Evolutionary conservation across 352 stramenopile species (phyloP), one percentile per base, ranked within the genome.

Genomic region (Globisporangium barbulae): DNA sequence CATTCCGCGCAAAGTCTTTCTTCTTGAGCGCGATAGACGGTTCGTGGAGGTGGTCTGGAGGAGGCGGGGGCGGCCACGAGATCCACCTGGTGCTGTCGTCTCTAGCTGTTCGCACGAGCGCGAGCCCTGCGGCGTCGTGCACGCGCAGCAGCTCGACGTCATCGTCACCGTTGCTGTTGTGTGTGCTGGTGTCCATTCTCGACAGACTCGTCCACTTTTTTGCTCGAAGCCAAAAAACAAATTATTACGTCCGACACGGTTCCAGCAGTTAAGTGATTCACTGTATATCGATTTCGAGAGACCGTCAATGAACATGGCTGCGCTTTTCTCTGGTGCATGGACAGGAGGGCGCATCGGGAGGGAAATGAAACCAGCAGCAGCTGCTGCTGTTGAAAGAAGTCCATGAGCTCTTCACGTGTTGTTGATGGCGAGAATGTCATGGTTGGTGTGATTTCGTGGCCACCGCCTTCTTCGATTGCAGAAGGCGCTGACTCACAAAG

Each of bases 51-150:
- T n/a, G 25, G 1, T 6, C 25, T 22, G 15, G 12, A 7, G 15
- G n/a, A 33, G 5, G 13, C 8, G 41, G 21, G 19, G 50, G 35
- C n/a, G 63, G 50, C 68, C 72, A 79, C 28, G 52, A 17, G 5
- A 79, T 21, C 72, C 72, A 79, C 21, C 49, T 64, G 22, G 72
- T 76, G 28, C 61, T 48, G 13, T 30, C 56, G 4, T 44, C 57
- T 9, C 37, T 13, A 17, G 5, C 28, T 9, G 19, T 9, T 15
- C 53, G 65, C 41, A 79, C 50, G 25, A 79, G 72, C 28, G 72
- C 72, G 44, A 79, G 59, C 8, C 69, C 72, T n/a, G 72, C 72
- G 9, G 62, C 58, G 9, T 55, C 62, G 37, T 73, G 64, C 42
- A 72, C 55, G 21, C 63, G 56, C 39, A 69, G n/a, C 15, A 69